Evolutionary conservation across 495 filamentous ascomycete genomes (phyloP).

Genomic region (Halenospora varia): DNA sequence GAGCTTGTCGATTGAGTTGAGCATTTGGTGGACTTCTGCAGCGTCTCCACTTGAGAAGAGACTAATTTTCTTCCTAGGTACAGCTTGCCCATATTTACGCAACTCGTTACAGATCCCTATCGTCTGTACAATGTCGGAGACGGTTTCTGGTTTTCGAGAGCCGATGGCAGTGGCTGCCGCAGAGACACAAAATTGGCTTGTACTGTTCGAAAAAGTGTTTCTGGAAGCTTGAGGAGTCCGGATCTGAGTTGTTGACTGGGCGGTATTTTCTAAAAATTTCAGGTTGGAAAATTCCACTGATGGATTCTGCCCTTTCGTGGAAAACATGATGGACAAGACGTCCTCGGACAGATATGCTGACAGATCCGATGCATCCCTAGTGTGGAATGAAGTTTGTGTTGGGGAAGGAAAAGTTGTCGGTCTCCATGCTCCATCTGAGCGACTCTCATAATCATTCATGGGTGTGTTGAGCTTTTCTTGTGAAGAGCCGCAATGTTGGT

Average conservation of each 20-base stretch:
- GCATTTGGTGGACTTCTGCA: not conserved
- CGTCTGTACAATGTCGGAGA: not conserved
- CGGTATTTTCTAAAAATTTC: not conserved
- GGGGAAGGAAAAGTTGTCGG: not conserved
- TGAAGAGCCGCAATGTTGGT: not conserved
- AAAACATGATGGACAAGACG: not conserved
- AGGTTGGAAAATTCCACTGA: not conserved
- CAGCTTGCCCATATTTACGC: not conserved
- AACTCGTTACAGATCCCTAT: not conserved
- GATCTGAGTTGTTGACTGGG: not conserved
- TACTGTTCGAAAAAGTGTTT: not conserved
- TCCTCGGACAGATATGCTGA: not conserved
- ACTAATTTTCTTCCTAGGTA: not conserved
- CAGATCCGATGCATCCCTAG: not conserved
- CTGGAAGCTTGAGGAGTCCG: not conserved
- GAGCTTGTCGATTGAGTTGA: not conserved
- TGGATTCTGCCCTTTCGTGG: not conserved
- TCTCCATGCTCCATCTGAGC: not conserved
- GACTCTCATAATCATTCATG: not conserved
- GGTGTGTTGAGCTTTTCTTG: not conserved
- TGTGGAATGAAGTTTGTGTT: not conserved
- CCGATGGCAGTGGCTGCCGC: not conserved
- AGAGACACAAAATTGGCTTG: not conserved
- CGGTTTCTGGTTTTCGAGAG: not conserved
- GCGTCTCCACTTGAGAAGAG: not conserved